Evolutionary conservation across 345 rosid species (phyloP), one percentile per base, ranked within the genome.

Genomic region (Pistacia atlantica): DNA sequence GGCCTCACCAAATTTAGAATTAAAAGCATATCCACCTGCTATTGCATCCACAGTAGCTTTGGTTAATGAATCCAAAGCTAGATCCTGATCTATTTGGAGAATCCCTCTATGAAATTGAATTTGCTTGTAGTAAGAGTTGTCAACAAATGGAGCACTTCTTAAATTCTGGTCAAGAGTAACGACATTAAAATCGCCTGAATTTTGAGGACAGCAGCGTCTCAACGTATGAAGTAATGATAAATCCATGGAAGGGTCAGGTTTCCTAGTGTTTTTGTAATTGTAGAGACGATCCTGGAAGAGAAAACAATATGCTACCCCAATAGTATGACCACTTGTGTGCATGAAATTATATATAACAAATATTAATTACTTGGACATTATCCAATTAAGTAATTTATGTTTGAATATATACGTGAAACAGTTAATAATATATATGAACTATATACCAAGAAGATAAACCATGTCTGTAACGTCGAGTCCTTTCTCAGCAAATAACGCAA

Each of bases 161-260:
- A 72, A 11, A 13, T 85, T 65, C 84, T 88, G 97, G 75, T 90
- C 90, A 2, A 92, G 85, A 73, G 78, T 76, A 82, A 82, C 71
- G 1, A 77, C 0, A 46, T 67, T 74, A 71, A 60, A 14, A n/a
- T 13, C 12, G 3, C 45, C 1, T 9, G 86, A 61, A 17, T 63
- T 31, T 71, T 18, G 57, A 2, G 84, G 81, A 67, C 87, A 77
- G 13, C 54, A 81, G 3, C 9, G 20, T 13, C 13, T 80, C 28
- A 87, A 78, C 35, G 65, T 64, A 51, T 38, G 57, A 37, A 75
- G 80, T 59, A 90, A 76, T 58, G 74, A 64, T 0, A 82, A 57
- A 71, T 88, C 78, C 91, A 90, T 88, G 74, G 86, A 76, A 5
- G 87, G 82, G 70, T 90, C 92, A 9, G 92, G 91, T 52, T 79